Base-by-base conservation (phyloP, 2,329 filamentous ascomycete genomes). In the Ophiostoma ips region DNA sequence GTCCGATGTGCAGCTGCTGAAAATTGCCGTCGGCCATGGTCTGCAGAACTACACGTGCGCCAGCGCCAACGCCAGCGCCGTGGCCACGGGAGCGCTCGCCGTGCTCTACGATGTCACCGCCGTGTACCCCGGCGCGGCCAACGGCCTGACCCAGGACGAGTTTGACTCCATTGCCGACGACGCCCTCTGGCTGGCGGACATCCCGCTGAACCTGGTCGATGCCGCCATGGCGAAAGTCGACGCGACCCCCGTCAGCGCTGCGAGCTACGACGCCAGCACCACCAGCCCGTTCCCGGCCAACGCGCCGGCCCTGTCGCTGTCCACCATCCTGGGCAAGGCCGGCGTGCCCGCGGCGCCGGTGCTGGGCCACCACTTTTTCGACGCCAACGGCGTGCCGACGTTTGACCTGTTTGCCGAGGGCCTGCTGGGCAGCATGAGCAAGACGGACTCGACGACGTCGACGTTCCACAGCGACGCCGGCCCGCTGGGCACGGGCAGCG, bases 361-460 rank as follows among this genome's bases (percentile, higher is more conserved):
- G 57, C 60, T 81, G 13, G 83, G 83, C 30, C 71, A 77, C 58
- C 83, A 87, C 70, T 84, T 71, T 72, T 87, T 87, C 69, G 73
- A 73, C 63, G 53, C 55, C 44, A 55, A 59, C 41, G 64, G 71
- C 54, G 63, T 67, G 0, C 83, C 83, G 1, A 77, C 71, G 12
- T 87, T 86, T 61, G 69, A 76, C 52, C 67, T 85, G 35, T 60
- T 64, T 12, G 61, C 58, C 7, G 60, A 63, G 6, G 59, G 63
- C 30, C 62, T 67, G 57, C 61, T 68, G 59, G 63, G 71, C 56
- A 67, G 67, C 52, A 67, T 64, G 55, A 68, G 60, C 50, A 71
- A 70, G 61, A 78, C 79, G 37, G 70, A 65, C 31, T 62, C 59
- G 34, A 68, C 76, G 37, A 58, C 68, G 33, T 79, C 81, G 0